Percentiles rank a stretch among this genome's conserved stretches.
Evolutionary conservation across 164 flowering plant genomes (phyloP).

Genomic region (Chimonanthus praecox): DNA sequence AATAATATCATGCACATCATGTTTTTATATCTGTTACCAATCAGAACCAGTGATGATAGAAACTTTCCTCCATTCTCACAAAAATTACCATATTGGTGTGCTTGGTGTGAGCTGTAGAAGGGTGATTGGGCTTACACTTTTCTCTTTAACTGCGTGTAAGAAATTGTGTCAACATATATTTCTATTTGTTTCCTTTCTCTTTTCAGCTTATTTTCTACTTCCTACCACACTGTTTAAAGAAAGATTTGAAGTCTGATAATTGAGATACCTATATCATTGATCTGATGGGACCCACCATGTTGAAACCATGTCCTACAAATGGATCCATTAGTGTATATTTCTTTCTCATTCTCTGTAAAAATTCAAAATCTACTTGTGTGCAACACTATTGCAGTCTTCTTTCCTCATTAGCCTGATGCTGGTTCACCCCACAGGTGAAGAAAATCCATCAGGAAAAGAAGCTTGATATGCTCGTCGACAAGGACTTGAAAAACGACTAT

Average conservation of each 20-base stretch:
- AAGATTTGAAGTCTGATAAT: neutral
- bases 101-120: neutral
- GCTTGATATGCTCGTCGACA: conserved; percentile 72
- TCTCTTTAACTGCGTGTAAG: neutral
- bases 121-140: neutral
- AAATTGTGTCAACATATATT: neutral
- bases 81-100: neutral
- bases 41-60: neutral
- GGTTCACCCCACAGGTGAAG: conserved; percentile 49
- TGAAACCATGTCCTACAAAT: no score
- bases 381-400: neutral
- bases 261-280: neutral
- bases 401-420: neutral
- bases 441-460: conserved; percentile 76
- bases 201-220: neutral
- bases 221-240: neutral
- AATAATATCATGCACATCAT: neutral
- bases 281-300: no score
- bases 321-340: no score
- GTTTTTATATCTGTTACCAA: neutral
- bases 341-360: neutral
- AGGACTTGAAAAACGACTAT: conserved; percentile 57
- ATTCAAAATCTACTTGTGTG: no score
- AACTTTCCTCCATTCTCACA: no score
- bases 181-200: no score